Evolutionary conservation across 495 filamentous ascomycete genomes (phyloP), one percentile per base, ranked within the genome.

Genomic region (Xylaria scruposa): DNA sequence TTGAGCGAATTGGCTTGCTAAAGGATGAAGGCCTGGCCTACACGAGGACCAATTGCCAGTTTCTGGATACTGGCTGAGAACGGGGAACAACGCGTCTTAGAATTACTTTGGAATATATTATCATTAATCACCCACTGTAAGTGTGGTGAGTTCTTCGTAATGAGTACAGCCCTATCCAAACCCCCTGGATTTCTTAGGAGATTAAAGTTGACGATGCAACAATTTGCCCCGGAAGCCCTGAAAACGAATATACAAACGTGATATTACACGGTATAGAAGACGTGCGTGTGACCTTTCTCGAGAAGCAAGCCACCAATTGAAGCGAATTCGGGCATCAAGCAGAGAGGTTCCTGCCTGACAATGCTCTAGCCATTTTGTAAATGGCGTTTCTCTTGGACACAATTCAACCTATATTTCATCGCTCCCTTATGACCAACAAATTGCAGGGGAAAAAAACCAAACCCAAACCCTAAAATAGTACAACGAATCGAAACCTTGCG

Each of bases 381-480:
- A 9, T 46, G 62, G 70, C 64, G 63, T 72, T 62, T 61, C 63
- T 68, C 70, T 66, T 68, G 56, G 58, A 56, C 70, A 60, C 44
- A 72, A 62, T 70, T 64, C 68, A 64, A 63, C 42, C 56, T 56
- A 21, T 60, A 63, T 31, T 58, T 44, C 56, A 67, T 67, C 42
- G 62, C 61, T 67, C 40, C 62, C 62, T 44, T 59, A 66, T 42
- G 70, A 33, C 49, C 49, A 71, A 51, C 21, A 46, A 60, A 66
- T 17, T 42, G 38, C 9, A 33, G 51, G 70, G 70, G 26, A 36
- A 71, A 71, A 76, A 67, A 13, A 42, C 38, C 38, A 42, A 42
- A 42, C 46, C 76, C 72, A 29, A 70, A 51, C 78, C 76, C 74
- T 73, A 78, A 62, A 69, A 77, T 75, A 64, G 71, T 78, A 79